Percentiles rank a stretch among this genome's conserved stretches.
phyloP scores from a whole-genome alignment of 352 stramenopile species.

The Aphanomyces stellatus region DNA sequence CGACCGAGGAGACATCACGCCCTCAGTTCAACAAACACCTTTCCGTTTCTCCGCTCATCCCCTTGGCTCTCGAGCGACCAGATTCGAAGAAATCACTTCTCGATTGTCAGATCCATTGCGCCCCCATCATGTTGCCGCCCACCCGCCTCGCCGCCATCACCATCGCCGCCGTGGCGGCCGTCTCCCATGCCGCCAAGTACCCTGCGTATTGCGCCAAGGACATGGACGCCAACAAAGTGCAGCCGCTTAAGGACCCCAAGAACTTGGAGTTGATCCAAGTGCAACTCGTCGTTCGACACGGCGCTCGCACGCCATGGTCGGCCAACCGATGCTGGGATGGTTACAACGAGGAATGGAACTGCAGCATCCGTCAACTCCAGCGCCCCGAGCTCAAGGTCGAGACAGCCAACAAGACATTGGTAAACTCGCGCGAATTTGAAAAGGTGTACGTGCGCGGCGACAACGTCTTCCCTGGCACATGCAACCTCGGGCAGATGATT shows the following conservation, averaged over 20 bases:
- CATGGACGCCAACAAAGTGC: background rate
- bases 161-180: background rate
- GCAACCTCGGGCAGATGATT: slow-evolving; percentile 14
- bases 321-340: slow-evolving; percentile 10
- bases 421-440: slow-evolving; percentile 5
- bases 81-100: background rate
- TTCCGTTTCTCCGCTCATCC: background rate
- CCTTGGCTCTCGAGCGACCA: background rate
- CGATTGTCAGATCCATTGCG: background rate
- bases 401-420: background rate
- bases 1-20: background rate
- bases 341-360: slow-evolving; percentile 19
- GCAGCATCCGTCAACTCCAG: slow-evolving; percentile 6
- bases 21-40: background rate
- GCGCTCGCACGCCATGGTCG: slow-evolving; percentile 12
- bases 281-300: slow-evolving; percentile 16
- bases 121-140: background rate
- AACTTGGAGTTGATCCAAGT: slow-evolving; percentile 9
- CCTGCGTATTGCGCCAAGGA: slow-evolving; percentile 18
- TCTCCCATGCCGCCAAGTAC: background rate
- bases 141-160: background rate
- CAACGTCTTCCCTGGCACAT: slow-evolving; percentile 14
- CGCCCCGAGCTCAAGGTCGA: background rate
- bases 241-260: background rate
- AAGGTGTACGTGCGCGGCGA: slow-evolving; percentile 12